Evolutionary conservation across 805 yeast genomes (phyloP), one percentile per base, ranked within the genome.

Genomic region (Kregervanrija fluxuum): DNA sequence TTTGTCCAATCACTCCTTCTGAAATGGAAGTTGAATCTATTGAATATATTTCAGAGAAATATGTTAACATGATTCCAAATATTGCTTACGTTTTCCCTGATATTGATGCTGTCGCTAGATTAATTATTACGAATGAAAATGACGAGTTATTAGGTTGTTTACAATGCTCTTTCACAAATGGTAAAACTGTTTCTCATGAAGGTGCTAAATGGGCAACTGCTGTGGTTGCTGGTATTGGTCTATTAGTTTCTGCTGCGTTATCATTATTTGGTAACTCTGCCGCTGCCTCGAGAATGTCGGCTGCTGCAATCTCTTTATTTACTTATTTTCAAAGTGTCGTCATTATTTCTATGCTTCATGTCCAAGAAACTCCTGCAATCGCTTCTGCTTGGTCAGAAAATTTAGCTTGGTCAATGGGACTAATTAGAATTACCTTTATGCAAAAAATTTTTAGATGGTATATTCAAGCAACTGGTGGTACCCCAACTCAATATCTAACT

Each of bases 171-270:
- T 80, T 88, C 58, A 57, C 81, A 15, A 88, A 88, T 59, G 88
- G 90, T 33, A 85, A 81, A 55, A 81, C 95, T 2, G 91, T 88
- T 15, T 67, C 85, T 37, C 95, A 87, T 59, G 70, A 76, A 2
- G 85, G 85, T 52, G 89, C 83, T 46, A 84, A 85, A 65, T 90
- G 97, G 97, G 95, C 87, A 35, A 87, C 96, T 14, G 97, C 97
- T 1, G 82, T 83, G 15, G 71, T 89, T 55, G 88, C 95, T 1
- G 96, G 96, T 50, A 63, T 86, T 30, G 96, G 96, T n/a, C 65
- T 90, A 47, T 66, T 89, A 38, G 73, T 82, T 13, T 85, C 95
- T n/a, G 90, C 95, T 5, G 50, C 84, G n/a, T 70, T 88, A 48
- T 80, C 95, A 4, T 75, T 90, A 4, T 82, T 84, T 61, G 96